A percentile compares a stretch with the other conserved stretches of the same genome.
These are phyloP conservation scores for Amanita jacksonii DNA, from an alignment of 768 basidiomycete species.

Conservation along the genomic window DNA sequence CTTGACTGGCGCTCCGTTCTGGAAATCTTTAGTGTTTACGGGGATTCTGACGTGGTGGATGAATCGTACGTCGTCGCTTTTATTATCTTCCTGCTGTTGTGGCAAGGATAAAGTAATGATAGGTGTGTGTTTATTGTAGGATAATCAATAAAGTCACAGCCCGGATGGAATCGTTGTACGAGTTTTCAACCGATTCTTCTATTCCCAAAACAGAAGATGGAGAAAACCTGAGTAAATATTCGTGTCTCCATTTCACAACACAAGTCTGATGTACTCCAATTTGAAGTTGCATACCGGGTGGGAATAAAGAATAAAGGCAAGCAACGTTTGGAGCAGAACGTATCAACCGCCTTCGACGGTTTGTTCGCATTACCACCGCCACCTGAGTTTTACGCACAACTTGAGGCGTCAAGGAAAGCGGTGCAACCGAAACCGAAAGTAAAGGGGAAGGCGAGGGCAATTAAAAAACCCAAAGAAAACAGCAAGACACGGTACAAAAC, in stretches of 20 bases:
- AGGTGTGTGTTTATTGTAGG: constrained; percentile 12
- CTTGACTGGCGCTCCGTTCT: constrained; percentile 60
- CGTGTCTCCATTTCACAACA: neutral
- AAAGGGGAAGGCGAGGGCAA: neutral
- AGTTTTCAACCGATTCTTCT: constrained; percentile 1
- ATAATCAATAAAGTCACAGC: constrained; percentile 20
- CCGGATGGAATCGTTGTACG: constrained; percentile 20
- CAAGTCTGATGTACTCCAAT: neutral
- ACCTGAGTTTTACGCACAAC: neutral
- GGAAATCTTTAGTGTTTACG: constrained; percentile 36
- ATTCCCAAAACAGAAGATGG: neutral
- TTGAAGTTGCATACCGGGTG: constrained; percentile 6
- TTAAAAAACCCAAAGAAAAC: no score
- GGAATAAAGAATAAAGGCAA: constrained; percentile 1
- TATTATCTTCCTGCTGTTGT: neutral
- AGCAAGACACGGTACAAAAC: no score
- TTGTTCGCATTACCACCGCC: constrained; percentile 1
- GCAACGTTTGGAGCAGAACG: neutral
- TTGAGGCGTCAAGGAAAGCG: no score
- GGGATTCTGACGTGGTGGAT: constrained; percentile 24
- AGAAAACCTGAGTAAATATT: constrained; percentile 2
- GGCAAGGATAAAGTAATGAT: constrained; percentile 10
- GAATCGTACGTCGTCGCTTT: constrained; percentile 24
- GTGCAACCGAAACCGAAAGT: neutral
- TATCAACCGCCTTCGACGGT: constrained; percentile 4